Percentiles rank a stretch among this genome's conserved stretches.
phyloP scores from a whole-genome alignment of 2,329 filamentous ascomycete species.

The Tolypocladium tropicale region DNA sequence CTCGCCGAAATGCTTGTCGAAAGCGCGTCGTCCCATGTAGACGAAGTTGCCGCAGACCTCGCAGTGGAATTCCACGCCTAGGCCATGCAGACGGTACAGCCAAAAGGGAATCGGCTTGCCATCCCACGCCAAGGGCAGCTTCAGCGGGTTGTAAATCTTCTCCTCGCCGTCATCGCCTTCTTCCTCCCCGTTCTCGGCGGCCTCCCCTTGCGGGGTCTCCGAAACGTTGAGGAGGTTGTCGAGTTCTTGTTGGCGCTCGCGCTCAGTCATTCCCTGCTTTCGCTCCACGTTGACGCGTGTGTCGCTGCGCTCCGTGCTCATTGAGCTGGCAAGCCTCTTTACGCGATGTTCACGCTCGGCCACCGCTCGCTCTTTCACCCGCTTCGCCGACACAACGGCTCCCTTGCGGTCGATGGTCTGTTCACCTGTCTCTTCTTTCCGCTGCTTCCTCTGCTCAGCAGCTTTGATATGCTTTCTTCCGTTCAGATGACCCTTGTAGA shows the following conservation, averaged over 20 bases:
- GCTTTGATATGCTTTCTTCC: constrained; percentile 92
- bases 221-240: constrained; percentile 61
- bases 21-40: constrained; percentile 94
- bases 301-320: constrained; percentile 80
- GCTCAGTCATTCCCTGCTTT: constrained; percentile 94
- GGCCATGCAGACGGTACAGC: constrained; percentile 92
- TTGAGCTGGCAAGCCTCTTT: constrained; percentile 66
- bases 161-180: constrained; percentile 73
- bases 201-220: constrained; percentile 20
- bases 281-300: constrained; percentile 93
- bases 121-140: constrained; percentile 93
- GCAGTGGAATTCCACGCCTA: constrained; percentile 90
- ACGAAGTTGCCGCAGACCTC: constrained; percentile 97
- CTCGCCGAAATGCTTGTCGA: constrained; percentile 98
- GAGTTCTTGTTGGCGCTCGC: constrained; percentile 87
- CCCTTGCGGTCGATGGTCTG: constrained; percentile 14
- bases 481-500: constrained; percentile 79
- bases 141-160: constrained; percentile 92
- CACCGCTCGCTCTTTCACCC: constrained; percentile 79
- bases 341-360: constrained; percentile 82
- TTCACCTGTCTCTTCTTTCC: constrained; percentile 27
- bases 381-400: constrained; percentile 28
- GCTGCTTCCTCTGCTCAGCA: constrained; percentile 52
- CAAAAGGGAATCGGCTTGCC: constrained; percentile 98
- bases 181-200: constrained; percentile 47